These are phyloP conservation scores for Centella asiatica DNA, from an alignment of 129 eudicot species.

Conservation along the genomic window DNA sequence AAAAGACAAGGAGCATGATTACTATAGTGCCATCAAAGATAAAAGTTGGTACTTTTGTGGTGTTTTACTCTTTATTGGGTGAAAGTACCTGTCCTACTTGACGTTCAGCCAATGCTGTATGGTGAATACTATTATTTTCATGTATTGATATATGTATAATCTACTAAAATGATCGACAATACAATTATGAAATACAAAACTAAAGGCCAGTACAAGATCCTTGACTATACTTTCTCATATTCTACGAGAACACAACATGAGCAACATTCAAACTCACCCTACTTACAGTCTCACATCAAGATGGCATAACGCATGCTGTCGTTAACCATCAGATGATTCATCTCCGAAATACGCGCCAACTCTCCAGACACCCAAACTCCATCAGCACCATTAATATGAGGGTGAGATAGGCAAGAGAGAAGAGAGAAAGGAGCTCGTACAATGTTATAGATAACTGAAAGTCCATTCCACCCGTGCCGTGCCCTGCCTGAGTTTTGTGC, in stretches of 20 bases:
- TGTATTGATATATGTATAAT: neutral
- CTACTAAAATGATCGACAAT: neutral
- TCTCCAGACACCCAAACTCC: slow-evolving; percentile 65
- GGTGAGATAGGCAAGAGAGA: slow-evolving; percentile 49
- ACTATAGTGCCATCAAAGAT: neutral
- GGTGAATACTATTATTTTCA: neutral
- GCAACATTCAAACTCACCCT: neutral
- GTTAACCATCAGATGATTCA: slow-evolving; percentile 61
- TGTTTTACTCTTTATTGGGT: neutral
- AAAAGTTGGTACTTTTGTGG: neutral
- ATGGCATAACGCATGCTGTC: slow-evolving; percentile 80
- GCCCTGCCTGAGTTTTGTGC: slow-evolving; percentile 16
- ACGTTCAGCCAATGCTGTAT: neutral
- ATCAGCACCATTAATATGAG: slow-evolving; percentile 33
- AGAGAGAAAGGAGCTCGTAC: slow-evolving; percentile 45
- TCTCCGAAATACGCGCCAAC: slow-evolving; percentile 40
- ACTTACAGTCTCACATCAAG: slow-evolving; percentile 39
- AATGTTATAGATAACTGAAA: slow-evolving; percentile 34
- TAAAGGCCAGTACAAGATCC: neutral
- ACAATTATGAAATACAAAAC: neutral
- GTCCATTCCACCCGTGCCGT: slow-evolving; percentile 34
- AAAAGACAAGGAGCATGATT: too few species aligned
- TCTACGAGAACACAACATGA: slow-evolving; percentile 18
- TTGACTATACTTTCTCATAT: neutral
- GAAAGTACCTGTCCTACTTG: neutral